phyloP scores from a whole-genome alignment of 352 stramenopile genomes.

The Phytopythium litorale region DNA sequence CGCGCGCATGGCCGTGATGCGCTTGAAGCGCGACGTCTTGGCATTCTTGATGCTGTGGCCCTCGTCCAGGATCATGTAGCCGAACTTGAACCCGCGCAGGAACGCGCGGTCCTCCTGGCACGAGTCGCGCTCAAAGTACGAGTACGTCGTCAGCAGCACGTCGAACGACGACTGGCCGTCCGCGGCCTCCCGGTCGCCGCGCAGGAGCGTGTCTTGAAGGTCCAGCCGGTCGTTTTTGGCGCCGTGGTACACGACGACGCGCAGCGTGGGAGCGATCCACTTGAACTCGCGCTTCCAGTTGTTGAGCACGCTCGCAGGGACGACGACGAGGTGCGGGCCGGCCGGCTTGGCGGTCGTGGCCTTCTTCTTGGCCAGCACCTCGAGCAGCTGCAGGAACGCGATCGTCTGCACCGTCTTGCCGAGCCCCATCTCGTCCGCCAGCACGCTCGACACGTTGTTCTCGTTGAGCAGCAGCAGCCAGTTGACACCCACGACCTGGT shows the following conservation, averaged over 20 bases:
- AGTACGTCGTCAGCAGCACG: conserved; percentile 89
- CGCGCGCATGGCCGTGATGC: conserved; percentile 75
- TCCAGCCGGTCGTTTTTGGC: conserved; percentile 53
- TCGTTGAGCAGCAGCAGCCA: conserved; percentile 76
- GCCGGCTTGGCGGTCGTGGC: conserved; percentile 15
- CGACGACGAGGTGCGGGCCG: conserved; percentile 90
- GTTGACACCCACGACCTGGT: conserved; percentile 83
- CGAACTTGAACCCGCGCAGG: conserved; percentile 71
- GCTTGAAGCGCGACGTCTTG: conserved; percentile 85
- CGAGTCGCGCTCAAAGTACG: conserved; percentile 89
- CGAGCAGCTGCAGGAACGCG: conserved; percentile 64
- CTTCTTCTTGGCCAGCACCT: conserved; percentile 35
- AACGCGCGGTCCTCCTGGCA: conserved; percentile 82
- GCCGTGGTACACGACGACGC: conserved; percentile 84
- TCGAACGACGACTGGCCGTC: conserved; percentile 52
- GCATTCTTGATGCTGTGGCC: conserved; percentile 93
- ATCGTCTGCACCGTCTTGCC: conserved; percentile 93
- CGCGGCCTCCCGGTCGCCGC: not conserved
- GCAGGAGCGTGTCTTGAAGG: conserved; percentile 45
- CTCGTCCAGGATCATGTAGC: conserved; percentile 94
- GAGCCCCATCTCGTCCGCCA: conserved; percentile 91
- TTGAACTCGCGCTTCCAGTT: conserved; percentile 93
- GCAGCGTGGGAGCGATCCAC: conserved; percentile 91
- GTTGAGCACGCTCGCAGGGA: conserved; percentile 89
- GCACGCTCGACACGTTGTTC: conserved; percentile 74